Conservation (phyloP, 2,329 filamentous ascomycete species). For the Trematosphaeria pertusa region DNA sequence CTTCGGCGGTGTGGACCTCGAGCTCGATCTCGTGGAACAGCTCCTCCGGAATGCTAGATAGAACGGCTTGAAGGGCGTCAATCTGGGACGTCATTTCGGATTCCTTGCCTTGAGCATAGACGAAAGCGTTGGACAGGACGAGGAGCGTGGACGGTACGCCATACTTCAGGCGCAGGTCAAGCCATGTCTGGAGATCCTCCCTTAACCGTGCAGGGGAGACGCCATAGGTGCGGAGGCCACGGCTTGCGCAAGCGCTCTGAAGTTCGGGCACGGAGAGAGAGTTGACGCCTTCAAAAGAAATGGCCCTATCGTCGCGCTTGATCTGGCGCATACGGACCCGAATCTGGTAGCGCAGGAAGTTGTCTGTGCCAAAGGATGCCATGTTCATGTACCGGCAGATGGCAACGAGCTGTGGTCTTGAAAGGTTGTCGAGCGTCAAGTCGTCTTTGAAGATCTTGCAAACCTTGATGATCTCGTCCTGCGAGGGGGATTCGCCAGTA, state of each 20-base stretch:
- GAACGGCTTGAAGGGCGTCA: conserved; percentile 87
- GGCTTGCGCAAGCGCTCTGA: conserved; percentile 88
- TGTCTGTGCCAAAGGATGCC: conserved; percentile 95
- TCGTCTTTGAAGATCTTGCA: conserved; percentile 99
- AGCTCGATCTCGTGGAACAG: conserved; percentile 99
- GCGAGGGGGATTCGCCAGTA: conserved; percentile 87
- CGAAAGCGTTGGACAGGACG: conserved; percentile 95
- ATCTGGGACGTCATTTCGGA: conserved; percentile 87
- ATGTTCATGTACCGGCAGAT: conserved; percentile 99
- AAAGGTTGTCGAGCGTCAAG: conserved; percentile 94
- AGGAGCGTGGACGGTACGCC: conserved; percentile 95
- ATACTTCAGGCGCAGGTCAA: conserved; percentile 90
- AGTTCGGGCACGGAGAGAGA: conserved; percentile 92
- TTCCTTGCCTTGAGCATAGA: conserved; percentile 89
- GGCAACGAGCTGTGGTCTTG: conserved; percentile 90
- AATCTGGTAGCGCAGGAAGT: conserved; percentile 96
- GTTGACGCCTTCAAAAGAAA: conserved; percentile 91
- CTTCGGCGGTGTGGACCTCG: conserved; percentile 95
- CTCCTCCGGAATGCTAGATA: conserved; percentile 95
- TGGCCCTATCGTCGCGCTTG: conserved; percentile 95
- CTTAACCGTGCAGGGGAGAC: conserved; percentile 87
- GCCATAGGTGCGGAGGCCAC: conserved; percentile 90
- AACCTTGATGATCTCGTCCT: conserved; percentile 94
- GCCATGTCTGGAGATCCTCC: conserved; percentile 90
- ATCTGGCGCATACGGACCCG: conserved; percentile 99